Percentiles rank a stretch among this genome's conserved stretches.
phyloP scores from a whole-genome alignment of 2,329 filamentous ascomycete genomes.

The Cryoendolithus antarcticus region DNA sequence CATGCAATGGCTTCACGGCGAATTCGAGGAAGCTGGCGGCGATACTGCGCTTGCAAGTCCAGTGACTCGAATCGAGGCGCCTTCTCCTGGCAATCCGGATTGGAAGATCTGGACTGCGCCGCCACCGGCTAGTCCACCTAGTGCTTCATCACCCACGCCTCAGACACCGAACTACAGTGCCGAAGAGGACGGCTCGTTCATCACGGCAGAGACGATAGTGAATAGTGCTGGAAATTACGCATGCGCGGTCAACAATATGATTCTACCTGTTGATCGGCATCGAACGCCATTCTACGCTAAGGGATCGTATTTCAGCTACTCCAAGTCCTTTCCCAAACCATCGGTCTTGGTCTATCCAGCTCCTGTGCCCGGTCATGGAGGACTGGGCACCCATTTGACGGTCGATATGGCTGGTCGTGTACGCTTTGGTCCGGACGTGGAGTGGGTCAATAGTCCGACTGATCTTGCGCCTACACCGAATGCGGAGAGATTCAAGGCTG shows the following conservation, averaged over 20 bases:
- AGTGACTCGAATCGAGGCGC: slow-evolving; percentile 48
- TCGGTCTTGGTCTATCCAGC: slow-evolving; percentile 76
- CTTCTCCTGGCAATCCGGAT: slow-evolving; percentile 41
- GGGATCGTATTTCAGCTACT: slow-evolving; percentile 88
- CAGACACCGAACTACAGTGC: slow-evolving; percentile 16
- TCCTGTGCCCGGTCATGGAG: slow-evolving; percentile 66
- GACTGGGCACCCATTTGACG: slow-evolving; percentile 86
- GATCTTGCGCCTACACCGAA: slow-evolving; percentile 54
- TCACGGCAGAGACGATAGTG: slow-evolving; percentile 65
- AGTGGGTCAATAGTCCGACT: slow-evolving; percentile 66
- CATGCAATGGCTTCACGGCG: slow-evolving; percentile 68
- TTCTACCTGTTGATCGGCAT: slow-evolving; percentile 48
- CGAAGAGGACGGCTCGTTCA: slow-evolving; percentile 29
- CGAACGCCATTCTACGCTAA: slow-evolving; percentile 70
- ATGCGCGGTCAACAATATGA: slow-evolving; percentile 67
- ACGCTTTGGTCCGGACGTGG: slow-evolving; percentile 87
- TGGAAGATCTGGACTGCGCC: slow-evolving; percentile 53
- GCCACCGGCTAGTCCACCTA: slow-evolving; percentile 9
- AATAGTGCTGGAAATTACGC: slow-evolving; percentile 79
- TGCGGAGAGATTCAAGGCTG: slow-evolving; percentile 48
- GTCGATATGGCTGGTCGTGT: slow-evolving; percentile 75
- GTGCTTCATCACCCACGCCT: slow-evolving; percentile 12
- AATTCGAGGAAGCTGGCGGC: slow-evolving; percentile 66
- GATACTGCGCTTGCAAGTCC: slow-evolving; percentile 56
- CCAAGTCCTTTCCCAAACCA: slow-evolving; percentile 50